A percentile compares a stretch with the other conserved stretches of the same genome.
Conservation (phyloP, 1,284 basidiomycete genomes). For the Blastosporella zonata region DNA sequence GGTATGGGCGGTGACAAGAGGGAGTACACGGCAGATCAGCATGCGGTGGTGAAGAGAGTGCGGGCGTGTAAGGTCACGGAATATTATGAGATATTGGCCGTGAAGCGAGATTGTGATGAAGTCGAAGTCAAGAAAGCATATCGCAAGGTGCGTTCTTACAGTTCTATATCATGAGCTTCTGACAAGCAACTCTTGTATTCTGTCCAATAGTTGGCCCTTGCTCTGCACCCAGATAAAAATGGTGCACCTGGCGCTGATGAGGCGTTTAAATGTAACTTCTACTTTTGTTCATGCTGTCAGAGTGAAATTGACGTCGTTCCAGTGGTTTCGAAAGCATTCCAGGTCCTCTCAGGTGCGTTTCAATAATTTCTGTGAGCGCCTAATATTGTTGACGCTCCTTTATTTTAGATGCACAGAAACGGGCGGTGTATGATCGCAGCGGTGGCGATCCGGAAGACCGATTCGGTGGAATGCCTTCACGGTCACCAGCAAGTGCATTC, state of each 20-base stretch:
- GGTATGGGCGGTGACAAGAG: conserved; percentile 69
- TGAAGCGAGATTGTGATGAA: conserved; percentile 87
- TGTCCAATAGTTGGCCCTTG: conserved; percentile 76
- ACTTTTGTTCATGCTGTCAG: conserved; percentile 2
- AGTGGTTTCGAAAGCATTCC: conserved; percentile 99
- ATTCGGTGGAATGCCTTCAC: conserved; percentile 64
- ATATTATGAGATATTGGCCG: conserved; percentile 90
- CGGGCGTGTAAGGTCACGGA: conserved; percentile 82
- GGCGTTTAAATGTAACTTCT: conserved; percentile 86
- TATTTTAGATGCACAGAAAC: conserved; percentile 79
- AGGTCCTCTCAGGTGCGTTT: conserved; percentile 75
- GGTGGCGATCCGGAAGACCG: conserved; percentile 87
- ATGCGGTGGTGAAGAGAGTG: conserved; percentile 84
- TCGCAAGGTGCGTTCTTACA: conserved; percentile 71
- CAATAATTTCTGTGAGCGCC: conserved; percentile 14
- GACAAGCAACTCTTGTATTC: neutral
- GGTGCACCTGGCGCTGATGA: conserved; percentile 98
- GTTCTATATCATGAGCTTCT: conserved; percentile 4
- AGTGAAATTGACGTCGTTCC: conserved; percentile 15
- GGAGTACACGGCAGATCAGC: conserved; percentile 86
- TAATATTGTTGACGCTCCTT: neutral
- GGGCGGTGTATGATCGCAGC: conserved; percentile 83
- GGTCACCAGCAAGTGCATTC: conserved; percentile 43
- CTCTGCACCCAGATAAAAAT: conserved; percentile 97
- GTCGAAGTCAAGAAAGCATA: conserved; percentile 95